These are phyloP conservation scores for Saccharum officinarum DNA, from an alignment of 176 grass and related monocot genomes.

Conservation along the genomic window DNA sequence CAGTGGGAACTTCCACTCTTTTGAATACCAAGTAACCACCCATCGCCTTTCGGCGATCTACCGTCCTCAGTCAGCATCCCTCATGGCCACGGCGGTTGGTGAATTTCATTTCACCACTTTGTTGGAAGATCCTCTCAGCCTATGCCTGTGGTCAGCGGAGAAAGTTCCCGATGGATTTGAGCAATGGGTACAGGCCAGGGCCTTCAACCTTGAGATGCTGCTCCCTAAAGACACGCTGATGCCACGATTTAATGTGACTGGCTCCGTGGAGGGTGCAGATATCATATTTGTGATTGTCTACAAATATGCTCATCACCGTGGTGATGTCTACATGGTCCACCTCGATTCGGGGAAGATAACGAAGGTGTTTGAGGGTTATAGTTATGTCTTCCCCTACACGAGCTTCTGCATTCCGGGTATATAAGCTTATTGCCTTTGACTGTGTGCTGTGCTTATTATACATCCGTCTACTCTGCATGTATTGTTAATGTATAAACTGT, in stretches of 20 bases:
- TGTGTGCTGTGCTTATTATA: too few species aligned
- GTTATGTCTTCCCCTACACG: not conserved
- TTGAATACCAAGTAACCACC: not conserved
- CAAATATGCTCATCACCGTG: not conserved
- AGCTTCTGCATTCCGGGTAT: constrained; percentile 6
- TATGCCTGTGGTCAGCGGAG: not conserved
- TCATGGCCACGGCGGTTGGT: not conserved
- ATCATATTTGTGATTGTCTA: not conserved
- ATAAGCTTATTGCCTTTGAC: too few species aligned
- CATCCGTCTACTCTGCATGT: too few species aligned
- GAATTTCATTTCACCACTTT: not conserved
- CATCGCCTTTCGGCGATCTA: not conserved
- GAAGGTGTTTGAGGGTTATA: not conserved
- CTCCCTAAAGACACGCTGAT: not conserved
- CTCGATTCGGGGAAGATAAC: not conserved
- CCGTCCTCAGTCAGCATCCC: not conserved
- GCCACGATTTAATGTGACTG: not conserved
- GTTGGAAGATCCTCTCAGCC: not conserved
- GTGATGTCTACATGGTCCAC: not conserved
- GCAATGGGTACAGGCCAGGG: not conserved
- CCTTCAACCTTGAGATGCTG: not conserved
- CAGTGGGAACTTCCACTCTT: too few species aligned
- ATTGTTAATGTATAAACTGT: too few species aligned
- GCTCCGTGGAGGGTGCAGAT: not conserved
- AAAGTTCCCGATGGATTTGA: not conserved